phyloP scores from a whole-genome alignment of 108 stramenopile species.

The Schizochytrium sp. region DNA sequence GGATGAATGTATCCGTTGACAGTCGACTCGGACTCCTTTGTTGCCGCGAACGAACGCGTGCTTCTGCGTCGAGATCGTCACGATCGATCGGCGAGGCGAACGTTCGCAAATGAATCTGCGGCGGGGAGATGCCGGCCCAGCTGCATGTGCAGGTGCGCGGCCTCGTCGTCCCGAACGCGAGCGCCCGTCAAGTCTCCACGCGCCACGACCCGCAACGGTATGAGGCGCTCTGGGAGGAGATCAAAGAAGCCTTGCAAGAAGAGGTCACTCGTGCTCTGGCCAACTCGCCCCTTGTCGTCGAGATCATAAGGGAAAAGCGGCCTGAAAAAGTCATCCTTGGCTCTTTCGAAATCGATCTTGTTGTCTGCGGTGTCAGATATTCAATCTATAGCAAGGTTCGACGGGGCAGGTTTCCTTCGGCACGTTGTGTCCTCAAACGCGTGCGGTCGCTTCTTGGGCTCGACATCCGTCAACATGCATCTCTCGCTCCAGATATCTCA shows the following conservation, averaged over 20 bases:
- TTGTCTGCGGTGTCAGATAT: background rate
- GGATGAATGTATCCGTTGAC: too few species aligned
- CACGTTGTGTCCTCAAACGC: background rate
- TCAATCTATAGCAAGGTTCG: background rate
- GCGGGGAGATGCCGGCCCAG: too few species aligned
- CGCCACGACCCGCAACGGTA: background rate
- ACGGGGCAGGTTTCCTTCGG: background rate
- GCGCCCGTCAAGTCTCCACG: background rate
- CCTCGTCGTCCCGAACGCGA: background rate
- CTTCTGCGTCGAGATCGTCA: too few species aligned
- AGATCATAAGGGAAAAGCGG: background rate
- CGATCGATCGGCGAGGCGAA: too few species aligned
- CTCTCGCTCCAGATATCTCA: too few species aligned
- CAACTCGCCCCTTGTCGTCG: background rate
- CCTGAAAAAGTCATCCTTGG: background rate
- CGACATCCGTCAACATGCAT: background rate
- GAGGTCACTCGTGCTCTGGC: background rate
- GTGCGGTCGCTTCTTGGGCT: background rate
- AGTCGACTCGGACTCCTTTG: too few species aligned
- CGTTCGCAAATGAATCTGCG: too few species aligned
- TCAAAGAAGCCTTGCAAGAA: background rate
- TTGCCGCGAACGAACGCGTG: too few species aligned
- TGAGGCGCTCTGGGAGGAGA: background rate
- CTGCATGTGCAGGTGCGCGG: background rate
- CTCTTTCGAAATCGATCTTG: background rate